Base-by-base conservation (phyloP, 2,329 filamentous ascomycete species). In the Xylaria arbuscula region DNA sequence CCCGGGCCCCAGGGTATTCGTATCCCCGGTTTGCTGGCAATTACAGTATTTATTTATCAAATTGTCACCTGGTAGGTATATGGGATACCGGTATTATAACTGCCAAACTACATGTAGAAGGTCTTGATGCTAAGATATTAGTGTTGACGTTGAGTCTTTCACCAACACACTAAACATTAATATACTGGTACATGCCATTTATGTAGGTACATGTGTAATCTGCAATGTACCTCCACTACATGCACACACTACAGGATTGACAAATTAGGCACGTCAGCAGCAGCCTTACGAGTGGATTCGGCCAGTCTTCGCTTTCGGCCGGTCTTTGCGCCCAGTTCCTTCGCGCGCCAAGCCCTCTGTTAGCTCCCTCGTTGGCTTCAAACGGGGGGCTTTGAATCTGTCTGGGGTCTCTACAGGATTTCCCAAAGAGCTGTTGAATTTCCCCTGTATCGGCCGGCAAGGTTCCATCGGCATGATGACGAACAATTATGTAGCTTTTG, bases 211-310 rank as follows among this genome's bases (percentile, higher is more conserved):
- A 42, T 10, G n/a, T 28, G 42, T 42, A 17, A 7, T 19, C 50
- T 36, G 15, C 42, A 11, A 57, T 57, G 19, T 40, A 7, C 54
- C 13, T 24, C 28, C 54, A 34, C 32, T 28, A 19, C 51, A 62
- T 6, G 17, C 24, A 19, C 38, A 45, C 54, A 22, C 40, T 11
- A 45, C 40, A 40, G 48, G 17, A 61, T 60, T 68, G 54, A 63
- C 58, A 62, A 62, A 63, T 62, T 64, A 38, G 50, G 56, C 50
- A 64, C 28, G 62, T 65, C 64, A 64, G 64, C 69, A 71, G 67
- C 69, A 71, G 69, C 69, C 69, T 71, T 71, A 71, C 57, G 54
- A 51, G 67, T 71, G 69, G 69, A 71, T 71, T 69, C 50, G 55
- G 54, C 15, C 40, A 17, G 45, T 56, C n/a, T 61, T 57, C 24